phyloP scores from a whole-genome alignment of 2,329 filamentous ascomycete genomes.

The Fusarium nanum region DNA sequence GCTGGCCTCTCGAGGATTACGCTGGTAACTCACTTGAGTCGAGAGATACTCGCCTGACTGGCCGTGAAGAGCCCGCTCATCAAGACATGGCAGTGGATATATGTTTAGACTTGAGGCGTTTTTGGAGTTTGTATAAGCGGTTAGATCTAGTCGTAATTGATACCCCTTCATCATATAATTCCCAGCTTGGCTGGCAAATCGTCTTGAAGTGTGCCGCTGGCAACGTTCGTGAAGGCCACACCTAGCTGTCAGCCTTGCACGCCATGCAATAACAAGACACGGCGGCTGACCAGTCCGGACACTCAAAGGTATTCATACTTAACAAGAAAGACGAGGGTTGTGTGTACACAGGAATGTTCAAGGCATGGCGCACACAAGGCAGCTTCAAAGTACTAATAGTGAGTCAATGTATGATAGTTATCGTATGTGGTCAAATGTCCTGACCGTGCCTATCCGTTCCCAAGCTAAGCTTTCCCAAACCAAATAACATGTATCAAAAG shows the following conservation, averaged over 20 bases:
- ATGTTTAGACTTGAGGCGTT: constrained; percentile 34
- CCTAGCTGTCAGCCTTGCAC: background rate
- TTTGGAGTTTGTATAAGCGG: constrained; percentile 19
- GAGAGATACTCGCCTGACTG: background rate
- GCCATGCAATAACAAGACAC: background rate
- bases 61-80: background rate
- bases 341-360: background rate
- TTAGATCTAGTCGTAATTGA: constrained; percentile 34
- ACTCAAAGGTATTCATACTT: background rate
- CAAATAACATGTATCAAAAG: constrained; percentile 17
- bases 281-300: background rate
- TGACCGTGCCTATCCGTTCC: constrained; percentile 21
- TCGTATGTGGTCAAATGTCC: constrained; percentile 26
- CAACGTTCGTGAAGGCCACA: background rate
- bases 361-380: background rate
- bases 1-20: background rate
- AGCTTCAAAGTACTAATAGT: constrained; percentile 21
- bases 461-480: constrained; percentile 10
- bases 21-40: background rate
- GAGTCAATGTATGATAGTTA: constrained; percentile 30
- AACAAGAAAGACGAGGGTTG: background rate
- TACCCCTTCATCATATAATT: constrained; percentile 37
- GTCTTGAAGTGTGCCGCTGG: background rate
- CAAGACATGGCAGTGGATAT: background rate
- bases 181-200: background rate